These are phyloP conservation scores for Colletotrichum graminicola DNA, from an alignment of 2,329 filamentous ascomycete genomes.

Conservation along the genomic window DNA sequence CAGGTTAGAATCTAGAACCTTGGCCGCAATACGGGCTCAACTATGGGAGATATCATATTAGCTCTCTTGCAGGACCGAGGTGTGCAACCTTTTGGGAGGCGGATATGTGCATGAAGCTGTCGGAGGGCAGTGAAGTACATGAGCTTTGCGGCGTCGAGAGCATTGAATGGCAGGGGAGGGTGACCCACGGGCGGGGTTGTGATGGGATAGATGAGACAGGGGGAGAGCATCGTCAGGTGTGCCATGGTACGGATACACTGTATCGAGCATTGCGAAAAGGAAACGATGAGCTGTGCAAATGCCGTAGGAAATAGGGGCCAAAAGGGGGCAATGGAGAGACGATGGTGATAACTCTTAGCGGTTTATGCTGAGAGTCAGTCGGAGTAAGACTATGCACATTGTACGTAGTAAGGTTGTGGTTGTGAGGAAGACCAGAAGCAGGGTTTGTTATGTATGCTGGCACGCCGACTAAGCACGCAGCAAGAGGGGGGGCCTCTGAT, in stretches of 20 bases:
- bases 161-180: constrained; percentile 21
- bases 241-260: background rate
- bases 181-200: constrained; percentile 3
- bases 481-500: no score
- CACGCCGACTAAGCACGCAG: background rate
- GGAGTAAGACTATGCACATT: background rate
- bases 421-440: no score
- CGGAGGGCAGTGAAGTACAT: constrained; percentile 6
- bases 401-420: background rate
- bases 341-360: background rate
- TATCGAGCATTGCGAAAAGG: constrained; percentile 1
- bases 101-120: constrained; percentile 27
- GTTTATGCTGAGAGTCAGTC: background rate
- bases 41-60: constrained; percentile 25
- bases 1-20: constrained; percentile 23
- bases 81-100: background rate
- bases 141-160: constrained; percentile 5
- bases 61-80: constrained; percentile 23
- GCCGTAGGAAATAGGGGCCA: background rate
- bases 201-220: constrained; percentile 25
- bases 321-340: background rate
- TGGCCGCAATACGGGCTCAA: constrained; percentile 27
- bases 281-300: background rate
- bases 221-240: background rate
- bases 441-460: no score